Percentiles rank a stretch among this genome's conserved stretches.
These are phyloP conservation scores for Lodderomyces elongisporus DNA, from an alignment of 1,139 yeast species.

Conservation along the genomic window DNA sequence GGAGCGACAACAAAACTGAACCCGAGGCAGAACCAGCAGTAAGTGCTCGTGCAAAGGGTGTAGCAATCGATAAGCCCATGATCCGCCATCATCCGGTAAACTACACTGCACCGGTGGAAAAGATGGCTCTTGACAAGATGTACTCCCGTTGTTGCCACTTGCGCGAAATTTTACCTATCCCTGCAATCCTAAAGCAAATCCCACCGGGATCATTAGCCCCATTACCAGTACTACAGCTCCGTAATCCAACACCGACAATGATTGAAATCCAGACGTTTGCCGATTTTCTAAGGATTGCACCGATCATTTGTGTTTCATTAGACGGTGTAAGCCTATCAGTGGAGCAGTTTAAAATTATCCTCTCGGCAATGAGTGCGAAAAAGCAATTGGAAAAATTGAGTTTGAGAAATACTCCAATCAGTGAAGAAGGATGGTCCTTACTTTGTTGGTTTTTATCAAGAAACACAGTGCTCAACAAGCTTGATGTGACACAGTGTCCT, in stretches of 20 bases:
- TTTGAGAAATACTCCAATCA: slow-evolving; percentile 65
- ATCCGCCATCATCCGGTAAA: slow-evolving; percentile 24
- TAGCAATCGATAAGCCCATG: slow-evolving; percentile 49
- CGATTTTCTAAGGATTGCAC: slow-evolving; percentile 71
- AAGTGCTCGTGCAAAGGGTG: slow-evolving; percentile 35
- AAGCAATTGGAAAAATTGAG: slow-evolving; percentile 61
- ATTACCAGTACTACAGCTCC: slow-evolving; percentile 55
- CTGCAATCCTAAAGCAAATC: slow-evolving; percentile 70
- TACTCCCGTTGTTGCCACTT: slow-evolving; percentile 75
- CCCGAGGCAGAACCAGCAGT: slow-evolving; percentile 39
- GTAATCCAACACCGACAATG: slow-evolving; percentile 71
- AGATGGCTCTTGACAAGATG: slow-evolving; percentile 55
- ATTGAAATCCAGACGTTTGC: slow-evolving; percentile 71
- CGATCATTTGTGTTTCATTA: slow-evolving; percentile 59
- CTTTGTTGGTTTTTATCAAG: slow-evolving; percentile 67
- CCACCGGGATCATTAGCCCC: slow-evolving; percentile 69
- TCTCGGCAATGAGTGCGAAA: slow-evolving; percentile 59
- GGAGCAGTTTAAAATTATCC: slow-evolving; percentile 59
- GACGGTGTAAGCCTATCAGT: slow-evolving; percentile 65
- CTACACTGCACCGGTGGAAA: slow-evolving; percentile 35
- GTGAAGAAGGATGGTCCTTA: slow-evolving; percentile 65
- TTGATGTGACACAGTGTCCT: slow-evolving; percentile 73
- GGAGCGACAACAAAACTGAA: slow-evolving; percentile 13
- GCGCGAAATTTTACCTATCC: slow-evolving; percentile 68
- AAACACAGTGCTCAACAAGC: slow-evolving; percentile 47